Base-by-base conservation (phyloP, 2,329 filamentous ascomycete genomes). In the Ophiocordyceps camponoti-rufipedis region DNA sequence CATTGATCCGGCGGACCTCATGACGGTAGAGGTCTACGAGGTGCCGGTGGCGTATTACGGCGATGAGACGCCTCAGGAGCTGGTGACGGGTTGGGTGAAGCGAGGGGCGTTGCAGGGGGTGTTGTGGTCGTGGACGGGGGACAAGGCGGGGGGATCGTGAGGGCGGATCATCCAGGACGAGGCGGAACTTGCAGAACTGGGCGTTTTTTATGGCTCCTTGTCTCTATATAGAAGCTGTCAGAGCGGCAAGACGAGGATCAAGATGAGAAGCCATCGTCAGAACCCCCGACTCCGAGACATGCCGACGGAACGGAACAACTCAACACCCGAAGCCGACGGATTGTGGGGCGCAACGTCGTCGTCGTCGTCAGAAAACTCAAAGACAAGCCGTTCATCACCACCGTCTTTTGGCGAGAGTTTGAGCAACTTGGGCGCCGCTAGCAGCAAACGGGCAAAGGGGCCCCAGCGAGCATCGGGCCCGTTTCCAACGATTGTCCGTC, bases 81-180 rank as follows among this genome's bases (percentile, higher is more conserved):
- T 64, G 42, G 67, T 68, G 45, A 62, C 63, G 46, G 48, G 56
- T 4, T 68, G 62, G 59, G 59, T 67, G n/a, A 64, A 55, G 49
- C 55, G 57, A 11, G 60, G 58, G 19, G 62, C 65, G 5, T 49
- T 69, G 47, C 55, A 59, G 38, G 67, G 66, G n/a, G 62, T 54
- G 39, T 47, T 67, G 12, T 67, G 62, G 62, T 48, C 54, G 29
- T 64, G 60, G 58, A 43, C 55, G 44, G 55, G 56, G 2, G 45
- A 33, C 12, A 41, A 48, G n/a, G 46, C 49, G 14, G 48, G 48
- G 45, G 23, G 5, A 23, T 31, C 47, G 43, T 43, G 44, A 40
- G 29, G 9, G 16, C 8, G 9, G 14, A 38, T 16, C n/a, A 16
- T 9, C n/a, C 23, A 23, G 23, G 5, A 23, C 23, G 23, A 23